Evolutionary conservation across 2,329 filamentous ascomycete species (phyloP).

Genomic region (Apiospora kogelbergensis): DNA sequence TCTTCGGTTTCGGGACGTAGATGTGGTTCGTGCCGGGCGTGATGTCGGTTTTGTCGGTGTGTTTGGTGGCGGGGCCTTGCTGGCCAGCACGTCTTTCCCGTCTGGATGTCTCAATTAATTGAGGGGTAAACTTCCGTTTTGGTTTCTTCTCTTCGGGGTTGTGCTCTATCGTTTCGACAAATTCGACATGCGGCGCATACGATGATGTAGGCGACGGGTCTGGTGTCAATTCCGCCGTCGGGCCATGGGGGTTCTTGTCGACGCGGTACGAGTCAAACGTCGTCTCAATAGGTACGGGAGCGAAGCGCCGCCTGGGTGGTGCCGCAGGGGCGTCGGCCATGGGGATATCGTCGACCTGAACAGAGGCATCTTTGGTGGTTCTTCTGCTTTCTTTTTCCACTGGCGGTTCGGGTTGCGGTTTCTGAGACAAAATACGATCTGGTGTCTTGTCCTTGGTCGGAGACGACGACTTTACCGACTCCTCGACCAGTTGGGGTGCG

Average conservation of each 20-base stretch:
- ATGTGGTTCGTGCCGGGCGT: conserved; percentile 63
- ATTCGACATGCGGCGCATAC: conserved; percentile 33
- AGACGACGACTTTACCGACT: conserved; percentile 29
- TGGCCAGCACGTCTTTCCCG: conserved; percentile 69
- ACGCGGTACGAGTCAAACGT: conserved; percentile 61
- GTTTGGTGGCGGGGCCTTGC: conserved; percentile 58
- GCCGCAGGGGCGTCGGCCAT: conserved; percentile 22
- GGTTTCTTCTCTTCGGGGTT: conserved; percentile 28
- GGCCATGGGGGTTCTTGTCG: conserved; percentile 41
- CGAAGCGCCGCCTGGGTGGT: conserved; percentile 53
- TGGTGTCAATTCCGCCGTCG: conserved; percentile 58
- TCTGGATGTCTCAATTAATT: conserved; percentile 78
- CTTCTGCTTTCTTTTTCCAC: background rate
- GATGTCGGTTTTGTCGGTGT: conserved; percentile 71
- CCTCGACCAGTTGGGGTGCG: conserved; percentile 34
- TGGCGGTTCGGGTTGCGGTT: background rate
- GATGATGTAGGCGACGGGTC: conserved; percentile 52
- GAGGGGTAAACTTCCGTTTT: conserved; percentile 66
- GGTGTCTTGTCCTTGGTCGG: conserved; percentile 14
- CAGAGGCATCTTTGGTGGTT: conserved; percentile 28
- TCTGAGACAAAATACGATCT: conserved; percentile 1
- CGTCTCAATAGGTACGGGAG: conserved; percentile 71
- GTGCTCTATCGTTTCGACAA: conserved; percentile 22
- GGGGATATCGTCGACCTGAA: conserved; percentile 27
- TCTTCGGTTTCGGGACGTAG: conserved; percentile 48